Evolutionary conservation across 192 early-diverging fungal species (phyloP).

Genomic region (Allomyces arbusculus): DNA sequence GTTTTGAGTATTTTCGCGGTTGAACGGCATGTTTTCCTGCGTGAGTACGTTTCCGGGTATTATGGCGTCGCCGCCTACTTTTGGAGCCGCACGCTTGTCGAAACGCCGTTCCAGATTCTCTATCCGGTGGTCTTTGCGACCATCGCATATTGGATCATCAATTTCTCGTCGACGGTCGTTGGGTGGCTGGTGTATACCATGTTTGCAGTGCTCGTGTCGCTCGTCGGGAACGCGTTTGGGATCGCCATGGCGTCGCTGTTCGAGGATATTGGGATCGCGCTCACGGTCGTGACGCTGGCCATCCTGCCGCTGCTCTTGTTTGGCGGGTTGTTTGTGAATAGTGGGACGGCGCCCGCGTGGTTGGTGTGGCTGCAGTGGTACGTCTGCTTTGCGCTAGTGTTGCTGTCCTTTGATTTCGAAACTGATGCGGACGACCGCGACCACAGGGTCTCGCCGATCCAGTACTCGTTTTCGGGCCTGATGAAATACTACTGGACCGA

Average conservation of each 20-base stretch:
- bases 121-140: slow-evolving; percentile 18
- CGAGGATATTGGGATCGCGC: slow-evolving; percentile 16
- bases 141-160: slow-evolving; percentile 32
- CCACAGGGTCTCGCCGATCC: slow-evolving; percentile 1
- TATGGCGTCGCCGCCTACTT: slow-evolving; percentile 33
- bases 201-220: not conserved
- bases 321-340: slow-evolving; percentile 37
- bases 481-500: not conserved
- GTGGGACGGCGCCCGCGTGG: slow-evolving; percentile 26
- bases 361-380: slow-evolving; percentile 25
- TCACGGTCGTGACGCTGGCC: slow-evolving; percentile 20
- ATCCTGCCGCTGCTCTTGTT: slow-evolving; percentile 32
- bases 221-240: slow-evolving; percentile 30
- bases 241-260: slow-evolving; percentile 26
- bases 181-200: not conserved
- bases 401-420: not conserved
- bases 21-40: slow-evolving; percentile 29
- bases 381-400: not conserved
- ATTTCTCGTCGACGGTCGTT: slow-evolving; percentile 5
- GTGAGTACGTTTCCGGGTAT: slow-evolving; percentile 32
- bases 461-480: not conserved
- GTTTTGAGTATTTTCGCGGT: slow-evolving; percentile 26
- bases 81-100: slow-evolving; percentile 26
- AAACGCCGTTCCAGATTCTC: slow-evolving; percentile 27
- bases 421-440: not conserved